Evolutionary conservation across 306 rosid genomes (phyloP).

Genomic region (Macrotyloma uniflorum): DNA sequence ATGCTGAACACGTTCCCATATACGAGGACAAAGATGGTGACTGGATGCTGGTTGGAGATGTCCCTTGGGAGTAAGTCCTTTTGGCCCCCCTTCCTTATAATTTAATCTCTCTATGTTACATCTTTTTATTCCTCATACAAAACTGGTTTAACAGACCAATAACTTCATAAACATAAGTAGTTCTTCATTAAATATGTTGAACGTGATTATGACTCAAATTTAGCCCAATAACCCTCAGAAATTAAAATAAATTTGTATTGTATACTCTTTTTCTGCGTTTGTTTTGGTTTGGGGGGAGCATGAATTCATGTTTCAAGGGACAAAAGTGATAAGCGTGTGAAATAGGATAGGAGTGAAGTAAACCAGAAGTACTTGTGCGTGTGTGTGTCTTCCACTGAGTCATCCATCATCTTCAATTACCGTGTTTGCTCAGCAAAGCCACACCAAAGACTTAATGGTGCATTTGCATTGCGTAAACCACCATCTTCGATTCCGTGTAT

Average conservation of each 20-base stretch:
- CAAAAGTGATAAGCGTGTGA: constrained; percentile 19
- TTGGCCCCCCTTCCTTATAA: not conserved
- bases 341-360: not conserved
- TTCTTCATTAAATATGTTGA: not conserved
- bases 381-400: constrained; percentile 8
- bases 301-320: not conserved
- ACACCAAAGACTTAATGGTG: not conserved
- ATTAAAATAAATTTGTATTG: not conserved
- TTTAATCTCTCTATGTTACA: not conserved
- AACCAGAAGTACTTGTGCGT: not conserved
- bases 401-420: not conserved
- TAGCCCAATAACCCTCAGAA: not conserved
- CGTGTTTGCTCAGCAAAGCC: constrained; percentile 26
- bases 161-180: too few relatives aligned
- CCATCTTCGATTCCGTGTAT: constrained; percentile 3
- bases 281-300: not conserved
- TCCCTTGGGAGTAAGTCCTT: constrained; percentile 50
- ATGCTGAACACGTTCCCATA: constrained; percentile 61
- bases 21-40: constrained; percentile 87
- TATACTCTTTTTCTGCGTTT: not conserved
- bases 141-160: not conserved
- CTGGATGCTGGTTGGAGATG: constrained; percentile 26
- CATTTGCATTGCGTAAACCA: not conserved
- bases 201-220: not conserved
- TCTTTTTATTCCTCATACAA: not conserved